Evolutionary conservation across 192 early-diverging fungal species (phyloP), one percentile per base, ranked within the genome.

Genomic region (Phlyctochytrium arcticum): DNA sequence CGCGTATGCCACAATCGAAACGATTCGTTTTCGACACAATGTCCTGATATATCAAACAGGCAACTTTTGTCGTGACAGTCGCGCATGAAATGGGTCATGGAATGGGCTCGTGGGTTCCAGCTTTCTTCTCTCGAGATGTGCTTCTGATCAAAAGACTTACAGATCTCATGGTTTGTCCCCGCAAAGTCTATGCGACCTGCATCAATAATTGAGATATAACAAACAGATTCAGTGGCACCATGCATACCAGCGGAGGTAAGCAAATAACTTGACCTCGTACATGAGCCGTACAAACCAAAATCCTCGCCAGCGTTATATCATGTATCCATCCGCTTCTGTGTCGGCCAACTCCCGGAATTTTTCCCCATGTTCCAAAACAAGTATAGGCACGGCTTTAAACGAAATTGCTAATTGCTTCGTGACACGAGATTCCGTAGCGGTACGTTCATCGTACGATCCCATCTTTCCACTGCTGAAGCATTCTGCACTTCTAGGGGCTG

Each of bases 301-400:
- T n/a, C 60, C 21, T 34, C 26, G 33, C 36, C 49, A 44, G 51
- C 59, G 58, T 1, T 69, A 69, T 49, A 69, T 69, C 67, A 90
- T 89, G 78, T 84, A 85, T 69, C 91, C 86, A 35, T 94, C 90
- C 26, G 91, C 91, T 5, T 87, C 86, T 0, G 93, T 80, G 46
- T 82, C 77, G 27, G 82, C 75, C 65, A 96, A 95, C 65, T 86
- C 77, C 32, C 84, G 78, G 27, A 31, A 10, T 5, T 69, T 69
- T 35, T 69, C 67, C 9, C 19, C 17, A 17, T 69, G 67, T 31
- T 69, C 67, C 1, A 6, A 47, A 55, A 49, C n/a, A 23, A n/a
- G 9, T 24, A 68, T 68, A 10, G 36, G 35, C 17, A 35, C n/a
- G 2, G 57, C 48, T 5, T 50, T 60, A 26, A 46, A 59, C 34